Evolutionary conservation across 2,329 filamentous ascomycete genomes (phyloP), one percentile per base, ranked within the genome.

Genomic region (Exophiala spinifera): DNA sequence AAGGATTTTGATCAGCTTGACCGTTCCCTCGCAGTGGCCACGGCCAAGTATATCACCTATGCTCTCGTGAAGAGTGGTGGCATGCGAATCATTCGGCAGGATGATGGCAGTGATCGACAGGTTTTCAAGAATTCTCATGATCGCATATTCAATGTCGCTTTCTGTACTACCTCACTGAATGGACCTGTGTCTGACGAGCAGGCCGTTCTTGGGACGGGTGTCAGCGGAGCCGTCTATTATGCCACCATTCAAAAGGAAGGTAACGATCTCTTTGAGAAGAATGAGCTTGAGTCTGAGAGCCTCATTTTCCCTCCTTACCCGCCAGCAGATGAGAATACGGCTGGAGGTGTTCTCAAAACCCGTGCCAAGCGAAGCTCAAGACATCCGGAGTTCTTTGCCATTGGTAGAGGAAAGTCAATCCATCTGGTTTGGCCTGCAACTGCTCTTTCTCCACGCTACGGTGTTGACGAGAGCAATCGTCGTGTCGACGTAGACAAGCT

Each of bases 1-100:
- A 97, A 97, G 75, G 91, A 96, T 4, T 97, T 97, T 65, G 94
- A 99, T 67, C 94, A 97, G 74, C 86, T 96, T 59, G 94, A 99
- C 68, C 88, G 95, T 61, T 95, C 91, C 60, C 80, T 99, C 28
- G 92, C 92, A 46, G 88, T 91, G 4, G 91, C 92, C 15, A 92
- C 90, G 21, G 86, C 89, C 67, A 87, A 87, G 56, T 96, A 94
- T 74, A 97, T 99, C 72, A 86, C 89, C 4, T 99, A 97, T 66
- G 91, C 90, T 40, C 89, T 96, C 77, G 89, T 89, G 40, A 96
- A 95, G 76, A 89, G 91, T 62, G 91, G 91, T 47, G 94, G 94
- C 45, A 83, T 99, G 65, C 86, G 92, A 53, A 87, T 99, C 53
- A 96, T 99, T 67, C 85, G 90, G 59, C 94, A 99, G 73, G 89